phyloP scores from a whole-genome alignment of 2,329 filamentous ascomycete species.

The Phaeosphaeriaceae sp. region DNA sequence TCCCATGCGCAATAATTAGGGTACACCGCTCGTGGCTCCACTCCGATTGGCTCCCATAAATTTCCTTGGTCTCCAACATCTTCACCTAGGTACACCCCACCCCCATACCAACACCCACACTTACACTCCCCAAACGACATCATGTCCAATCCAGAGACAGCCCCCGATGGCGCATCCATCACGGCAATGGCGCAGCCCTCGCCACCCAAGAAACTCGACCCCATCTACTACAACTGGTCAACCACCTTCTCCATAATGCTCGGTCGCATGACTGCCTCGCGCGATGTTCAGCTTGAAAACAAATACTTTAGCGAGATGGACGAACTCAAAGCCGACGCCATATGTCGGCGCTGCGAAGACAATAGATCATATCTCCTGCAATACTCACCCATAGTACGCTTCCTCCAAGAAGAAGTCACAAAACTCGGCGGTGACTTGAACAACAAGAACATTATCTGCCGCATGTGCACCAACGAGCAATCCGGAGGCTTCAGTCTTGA shows the following conservation, averaged over 20 bases:
- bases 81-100: slow-evolving; percentile 21
- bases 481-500: slow-evolving; percentile 85
- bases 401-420: slow-evolving; percentile 80
- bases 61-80: slow-evolving; percentile 14
- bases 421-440: slow-evolving; percentile 80
- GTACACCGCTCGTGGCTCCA: slow-evolving; percentile 17
- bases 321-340: slow-evolving; percentile 73
- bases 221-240: slow-evolving; percentile 67
- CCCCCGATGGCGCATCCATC: slow-evolving; percentile 36
- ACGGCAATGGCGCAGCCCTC: slow-evolving; percentile 22
- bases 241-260: slow-evolving; percentile 86
- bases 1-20: slow-evolving; percentile 2
- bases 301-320: slow-evolving; percentile 82
- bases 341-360: slow-evolving; percentile 81
- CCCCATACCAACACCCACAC: not conserved
- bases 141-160: slow-evolving; percentile 37
- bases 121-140: not conserved
- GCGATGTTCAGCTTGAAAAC: slow-evolving; percentile 34
- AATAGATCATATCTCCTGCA: slow-evolving; percentile 83
- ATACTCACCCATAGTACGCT: slow-evolving; percentile 85
- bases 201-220: slow-evolving; percentile 36
- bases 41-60: slow-evolving; percentile 34
- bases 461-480: slow-evolving; percentile 75
- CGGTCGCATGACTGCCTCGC: slow-evolving; percentile 57
- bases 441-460: slow-evolving; percentile 77